These are phyloP conservation scores for peach (Prunus persica) DNA, from an alignment of 306 rosid species.

Conservation along the genomic window Prunus_persica_NCBIv2 NC_034016.1:1754501-1755000, in stretches of 20 bases:
- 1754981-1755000: background rate
- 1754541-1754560: background rate
- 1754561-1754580: conserved; percentile 9
- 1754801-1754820: conserved; percentile 48
- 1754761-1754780: conserved; percentile 55
- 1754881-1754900: conserved; percentile 20
- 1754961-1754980: background rate
- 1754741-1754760: conserved; percentile 44
- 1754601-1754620: conserved; percentile 59
- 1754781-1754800: conserved; percentile 56
- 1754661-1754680: conserved; percentile 86
- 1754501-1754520: background rate
- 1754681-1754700: conserved; percentile 74
- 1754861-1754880: conserved; percentile 55
- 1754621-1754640: conserved; percentile 97
- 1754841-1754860: conserved; percentile 59
- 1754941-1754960: background rate
- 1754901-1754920: background rate
- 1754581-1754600: conserved; percentile 19
- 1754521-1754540: background rate
- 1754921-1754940: background rate
- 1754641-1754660: conserved; percentile 99
- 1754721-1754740: conserved; percentile 75
- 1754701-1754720: conserved; percentile 83
- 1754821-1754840: conserved; percentile 56